Percentiles rank a stretch among this genome's conserved stretches.
phyloP scores from a whole-genome alignment of 495 filamentous ascomycete genomes.

The Penicillium lagena region DNA sequence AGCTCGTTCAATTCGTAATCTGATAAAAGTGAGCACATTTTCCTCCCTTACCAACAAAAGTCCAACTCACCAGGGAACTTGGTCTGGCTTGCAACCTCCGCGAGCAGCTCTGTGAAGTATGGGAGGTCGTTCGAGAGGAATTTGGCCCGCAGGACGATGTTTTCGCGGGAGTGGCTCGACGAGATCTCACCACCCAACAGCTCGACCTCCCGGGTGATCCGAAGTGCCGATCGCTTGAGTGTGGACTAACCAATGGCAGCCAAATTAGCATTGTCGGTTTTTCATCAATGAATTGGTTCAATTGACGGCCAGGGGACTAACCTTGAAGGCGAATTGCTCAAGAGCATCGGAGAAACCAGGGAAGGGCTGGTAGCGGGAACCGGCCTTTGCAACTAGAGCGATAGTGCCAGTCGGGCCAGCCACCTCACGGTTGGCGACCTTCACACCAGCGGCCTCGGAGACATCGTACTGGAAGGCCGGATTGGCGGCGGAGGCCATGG shows the following conservation, averaged over 20 bases:
- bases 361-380: conserved; percentile 80
- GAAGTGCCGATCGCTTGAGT: conserved; percentile 73
- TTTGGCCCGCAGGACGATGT: conserved; percentile 82
- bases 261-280: conserved; percentile 1
- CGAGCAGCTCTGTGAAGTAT: conserved; percentile 94
- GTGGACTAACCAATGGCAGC: conserved; percentile 58
- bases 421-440: conserved; percentile 83
- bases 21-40: conserved; percentile 22
- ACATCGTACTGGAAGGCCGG: conserved; percentile 82
- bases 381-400: conserved; percentile 85
- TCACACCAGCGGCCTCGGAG: conserved; percentile 77
- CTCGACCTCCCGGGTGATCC: conserved; percentile 91
- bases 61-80: conserved; percentile 68
- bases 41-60: neutral
- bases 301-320: conserved; percentile 39
- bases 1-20: conserved; percentile 87
- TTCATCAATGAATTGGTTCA: conserved; percentile 1
- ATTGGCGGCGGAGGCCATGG: conserved; percentile 75
- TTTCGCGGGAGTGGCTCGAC: conserved; percentile 85
- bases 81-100: conserved; percentile 81
- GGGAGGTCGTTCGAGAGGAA: conserved; percentile 93
- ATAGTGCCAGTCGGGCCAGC: conserved; percentile 82
- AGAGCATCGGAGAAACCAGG: conserved; percentile 87
- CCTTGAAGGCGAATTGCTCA: conserved; percentile 95
- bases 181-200: conserved; percentile 82